Conservation (phyloP, 2,329 filamentous ascomycete genomes). For the Whalleya microplaca region DNA sequence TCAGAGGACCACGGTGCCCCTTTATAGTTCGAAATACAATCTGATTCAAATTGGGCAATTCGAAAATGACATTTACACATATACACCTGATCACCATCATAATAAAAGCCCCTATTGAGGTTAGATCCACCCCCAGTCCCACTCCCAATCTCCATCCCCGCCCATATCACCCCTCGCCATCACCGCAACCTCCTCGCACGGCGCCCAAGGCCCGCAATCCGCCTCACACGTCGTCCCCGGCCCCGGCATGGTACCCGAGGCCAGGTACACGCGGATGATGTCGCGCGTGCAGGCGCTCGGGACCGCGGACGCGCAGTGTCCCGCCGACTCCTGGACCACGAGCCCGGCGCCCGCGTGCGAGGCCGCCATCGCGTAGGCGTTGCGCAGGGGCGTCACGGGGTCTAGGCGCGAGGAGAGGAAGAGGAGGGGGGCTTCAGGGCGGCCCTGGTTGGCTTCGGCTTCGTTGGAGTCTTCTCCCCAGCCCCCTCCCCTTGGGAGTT, state of each 20-base stretch:
- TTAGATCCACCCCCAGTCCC: background rate
- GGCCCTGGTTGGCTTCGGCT: constrained; percentile 31
- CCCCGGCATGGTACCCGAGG: too few relatives aligned
- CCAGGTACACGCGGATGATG: background rate
- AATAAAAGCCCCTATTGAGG: too few relatives aligned
- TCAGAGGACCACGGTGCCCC: too few relatives aligned
- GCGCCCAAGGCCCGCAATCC: background rate
- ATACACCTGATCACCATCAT: too few relatives aligned
- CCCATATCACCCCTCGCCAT: too few relatives aligned
- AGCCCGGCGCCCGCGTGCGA: constrained; percentile 21
- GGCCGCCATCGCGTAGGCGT: constrained; percentile 35
- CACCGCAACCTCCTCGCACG: too few relatives aligned
- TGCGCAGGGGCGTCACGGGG: constrained; percentile 50
- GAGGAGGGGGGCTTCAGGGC: constrained; percentile 47
- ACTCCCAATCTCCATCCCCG: background rate
- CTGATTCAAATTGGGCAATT: too few relatives aligned
- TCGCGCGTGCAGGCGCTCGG: background rate
- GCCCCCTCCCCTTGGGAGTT: too few relatives aligned
- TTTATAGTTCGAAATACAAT: too few relatives aligned
- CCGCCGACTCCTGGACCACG: constrained; percentile 25
- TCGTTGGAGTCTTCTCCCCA: background rate
- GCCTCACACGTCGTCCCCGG: background rate
- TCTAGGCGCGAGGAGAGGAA: constrained; percentile 49
- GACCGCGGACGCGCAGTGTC: constrained; percentile 19
- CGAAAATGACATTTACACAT: too few relatives aligned